phyloP scores from a whole-genome alignment of 2,329 filamentous ascomycete species.

The Cytospora chrysosperma region DNA sequence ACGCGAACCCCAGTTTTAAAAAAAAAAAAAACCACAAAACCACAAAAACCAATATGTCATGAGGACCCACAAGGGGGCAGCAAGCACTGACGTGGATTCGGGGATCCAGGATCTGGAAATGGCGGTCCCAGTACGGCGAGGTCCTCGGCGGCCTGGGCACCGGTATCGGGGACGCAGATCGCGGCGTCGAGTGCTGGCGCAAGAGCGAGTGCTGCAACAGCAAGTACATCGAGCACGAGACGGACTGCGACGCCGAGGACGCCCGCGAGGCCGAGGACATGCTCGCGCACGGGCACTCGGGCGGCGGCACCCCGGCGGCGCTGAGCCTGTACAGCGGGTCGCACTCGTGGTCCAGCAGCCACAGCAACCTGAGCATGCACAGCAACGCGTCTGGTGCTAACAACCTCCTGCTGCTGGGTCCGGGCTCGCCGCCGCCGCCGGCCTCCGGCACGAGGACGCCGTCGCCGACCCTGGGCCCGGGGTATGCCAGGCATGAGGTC shows the following conservation, averaged over 20 bases:
- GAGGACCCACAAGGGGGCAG: neutral
- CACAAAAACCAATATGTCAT: neutral
- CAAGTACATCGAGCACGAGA: slow-evolving; percentile 76
- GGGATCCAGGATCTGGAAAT: slow-evolving; percentile 70
- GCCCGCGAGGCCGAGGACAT: slow-evolving; percentile 47
- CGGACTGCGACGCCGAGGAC: slow-evolving; percentile 81
- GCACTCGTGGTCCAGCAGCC: slow-evolving; percentile 23
- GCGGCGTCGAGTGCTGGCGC: slow-evolving; percentile 86
- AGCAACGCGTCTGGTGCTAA: slow-evolving; percentile 27
- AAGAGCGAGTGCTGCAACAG: slow-evolving; percentile 73
- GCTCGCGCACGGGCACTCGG: slow-evolving; percentile 17
- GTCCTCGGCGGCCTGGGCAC: slow-evolving; percentile 78
- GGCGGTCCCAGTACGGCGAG: slow-evolving; percentile 82
- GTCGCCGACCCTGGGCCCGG: slow-evolving; percentile 58
- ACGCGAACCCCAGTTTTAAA: neutral
- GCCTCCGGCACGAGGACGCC: slow-evolving; percentile 40
- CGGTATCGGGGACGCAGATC: slow-evolving; percentile 83
- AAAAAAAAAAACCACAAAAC: too few species aligned
- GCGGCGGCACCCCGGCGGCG: slow-evolving; percentile 11
- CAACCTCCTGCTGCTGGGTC: slow-evolving; percentile 33
- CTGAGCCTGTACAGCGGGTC: slow-evolving; percentile 23
- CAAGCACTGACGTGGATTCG: slow-evolving; percentile 14
- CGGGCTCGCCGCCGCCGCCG: slow-evolving; percentile 25
- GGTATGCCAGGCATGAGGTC: slow-evolving; percentile 84
- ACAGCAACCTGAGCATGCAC: slow-evolving; percentile 21